phyloP scores from a whole-genome alignment of 1,139 yeast species.

The Candida glucosophila region DNA sequence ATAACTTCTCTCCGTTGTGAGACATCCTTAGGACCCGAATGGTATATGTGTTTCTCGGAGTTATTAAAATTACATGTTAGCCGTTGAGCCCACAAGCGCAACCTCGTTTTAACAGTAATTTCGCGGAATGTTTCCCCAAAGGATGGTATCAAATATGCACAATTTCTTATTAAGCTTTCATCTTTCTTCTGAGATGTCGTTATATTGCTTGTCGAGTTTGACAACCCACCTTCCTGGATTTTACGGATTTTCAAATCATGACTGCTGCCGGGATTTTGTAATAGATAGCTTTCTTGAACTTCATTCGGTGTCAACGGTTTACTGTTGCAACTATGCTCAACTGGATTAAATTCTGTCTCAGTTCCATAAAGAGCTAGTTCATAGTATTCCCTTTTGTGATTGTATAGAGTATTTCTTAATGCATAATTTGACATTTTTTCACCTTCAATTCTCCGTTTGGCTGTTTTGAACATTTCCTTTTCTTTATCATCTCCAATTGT shows the following conservation, averaged over 20 bases:
- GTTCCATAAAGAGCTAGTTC: constrained; percentile 37
- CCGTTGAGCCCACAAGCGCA: constrained; percentile 29
- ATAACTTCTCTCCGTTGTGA: constrained; percentile 8
- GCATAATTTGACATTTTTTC: constrained; percentile 30
- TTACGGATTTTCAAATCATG: constrained; percentile 1
- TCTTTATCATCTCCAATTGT: constrained; percentile 11
- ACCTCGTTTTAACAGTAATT: constrained; percentile 30
- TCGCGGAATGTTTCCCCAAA: constrained; percentile 24
- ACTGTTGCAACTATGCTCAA: constrained; percentile 23
- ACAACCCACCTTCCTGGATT: too few relatives aligned
- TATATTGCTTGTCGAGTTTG: too few relatives aligned
- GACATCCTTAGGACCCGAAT: constrained; percentile 9
- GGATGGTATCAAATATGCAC: constrained; percentile 14
- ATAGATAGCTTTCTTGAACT: constrained; percentile 18
- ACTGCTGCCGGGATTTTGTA: too few relatives aligned
- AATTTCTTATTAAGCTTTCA: too few relatives aligned
- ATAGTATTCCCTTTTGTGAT: too few relatives aligned
- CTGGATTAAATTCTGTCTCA: constrained; percentile 30
- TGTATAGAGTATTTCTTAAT: constrained; percentile 14
- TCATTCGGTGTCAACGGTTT: constrained; percentile 30
- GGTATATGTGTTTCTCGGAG: constrained; percentile 29
- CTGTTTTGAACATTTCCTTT: constrained; percentile 23
- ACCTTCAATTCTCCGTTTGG: constrained; percentile 28
- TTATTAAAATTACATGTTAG: constrained; percentile 18
- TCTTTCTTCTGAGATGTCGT: too few relatives aligned